A percentile compares a stretch with the other conserved stretches of the same genome.
Evolutionary conservation across 306 rosid species (phyloP).

Genomic region (Canavalia gladiata): DNA sequence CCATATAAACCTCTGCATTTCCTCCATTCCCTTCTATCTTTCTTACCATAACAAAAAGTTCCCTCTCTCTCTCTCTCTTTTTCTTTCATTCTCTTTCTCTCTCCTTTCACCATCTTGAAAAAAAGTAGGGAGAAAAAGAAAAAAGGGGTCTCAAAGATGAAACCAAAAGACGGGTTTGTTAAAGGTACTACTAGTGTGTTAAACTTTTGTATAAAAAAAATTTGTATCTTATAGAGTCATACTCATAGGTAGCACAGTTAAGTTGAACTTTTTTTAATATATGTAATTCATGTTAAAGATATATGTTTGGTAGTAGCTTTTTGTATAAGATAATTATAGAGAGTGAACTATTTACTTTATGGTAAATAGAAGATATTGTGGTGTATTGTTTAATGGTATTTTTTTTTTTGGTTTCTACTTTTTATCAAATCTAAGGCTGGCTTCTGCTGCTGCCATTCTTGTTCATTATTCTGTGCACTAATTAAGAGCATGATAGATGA

Average conservation of each 20-base stretch:
- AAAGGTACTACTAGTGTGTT: conserved; percentile 57
- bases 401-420: background rate
- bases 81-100: background rate
- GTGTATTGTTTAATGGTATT: background rate
- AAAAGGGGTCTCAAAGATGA: conserved; percentile 54
- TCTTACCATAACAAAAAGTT: conserved; percentile 37
- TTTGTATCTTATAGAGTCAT: conserved; percentile 15
- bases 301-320: conserved; percentile 28
- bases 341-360: conserved; percentile 46
- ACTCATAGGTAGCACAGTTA: background rate
- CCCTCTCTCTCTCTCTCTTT: background rate
- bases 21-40: conserved; percentile 37
- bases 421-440: conserved; percentile 51
- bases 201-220: conserved; percentile 27
- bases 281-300: conserved; percentile 42
- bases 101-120: conserved; percentile 40
- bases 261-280: conserved; percentile 33
- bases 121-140: conserved; percentile 10
- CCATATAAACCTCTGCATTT: conserved; percentile 56
- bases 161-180: conserved; percentile 56
- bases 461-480: conserved; percentile 53
- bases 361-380: conserved; percentile 22
- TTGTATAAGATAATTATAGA: conserved; percentile 42
- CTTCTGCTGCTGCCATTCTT: conserved; percentile 53
- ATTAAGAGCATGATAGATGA: conserved; percentile 50